phyloP scores from a whole-genome alignment of 805 yeast genomes.

The Wickerhamomyces subpelliculosus region DNA sequence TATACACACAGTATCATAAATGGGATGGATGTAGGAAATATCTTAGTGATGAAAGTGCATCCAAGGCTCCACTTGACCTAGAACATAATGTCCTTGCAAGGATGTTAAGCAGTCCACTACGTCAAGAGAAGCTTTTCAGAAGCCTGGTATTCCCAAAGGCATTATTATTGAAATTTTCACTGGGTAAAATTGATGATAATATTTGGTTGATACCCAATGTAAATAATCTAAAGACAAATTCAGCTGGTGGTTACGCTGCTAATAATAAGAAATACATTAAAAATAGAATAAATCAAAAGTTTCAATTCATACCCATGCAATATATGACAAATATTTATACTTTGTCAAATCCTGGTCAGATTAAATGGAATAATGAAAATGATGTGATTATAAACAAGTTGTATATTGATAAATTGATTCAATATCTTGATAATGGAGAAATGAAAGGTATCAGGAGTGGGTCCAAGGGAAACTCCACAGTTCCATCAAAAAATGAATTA shows the following conservation, averaged over 20 bases:
- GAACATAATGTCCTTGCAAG: constrained; percentile 31
- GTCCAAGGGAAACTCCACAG: background rate
- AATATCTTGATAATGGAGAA: too few relatives aligned
- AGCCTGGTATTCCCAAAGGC: constrained; percentile 10
- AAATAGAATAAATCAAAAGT: too few relatives aligned
- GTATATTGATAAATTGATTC: too few relatives aligned
- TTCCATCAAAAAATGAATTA: background rate
- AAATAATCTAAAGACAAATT: background rate
- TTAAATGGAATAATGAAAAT: too few relatives aligned
- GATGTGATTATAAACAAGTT: too few relatives aligned
- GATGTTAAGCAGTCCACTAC: constrained; percentile 34
- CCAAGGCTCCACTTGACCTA: constrained; percentile 8
- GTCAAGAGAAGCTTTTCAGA: constrained; percentile 33
- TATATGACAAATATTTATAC: too few relatives aligned
- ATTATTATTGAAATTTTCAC: constrained; percentile 6
- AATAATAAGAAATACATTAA: too few relatives aligned
- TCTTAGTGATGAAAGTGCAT: background rate
- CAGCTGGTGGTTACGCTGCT: too few relatives aligned
- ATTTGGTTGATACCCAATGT: background rate
- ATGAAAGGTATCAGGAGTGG: too few relatives aligned
- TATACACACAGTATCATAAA: constrained; percentile 1
- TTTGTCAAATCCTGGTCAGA: too few relatives aligned
- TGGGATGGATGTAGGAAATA: constrained; percentile 6
- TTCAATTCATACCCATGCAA: too few relatives aligned
- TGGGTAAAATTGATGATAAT: constrained; percentile 6